A percentile compares a stretch with the other conserved stretches of the same genome.
phyloP scores from a whole-genome alignment of 495 filamentous ascomycete species.

The Penicillium silybi region DNA sequence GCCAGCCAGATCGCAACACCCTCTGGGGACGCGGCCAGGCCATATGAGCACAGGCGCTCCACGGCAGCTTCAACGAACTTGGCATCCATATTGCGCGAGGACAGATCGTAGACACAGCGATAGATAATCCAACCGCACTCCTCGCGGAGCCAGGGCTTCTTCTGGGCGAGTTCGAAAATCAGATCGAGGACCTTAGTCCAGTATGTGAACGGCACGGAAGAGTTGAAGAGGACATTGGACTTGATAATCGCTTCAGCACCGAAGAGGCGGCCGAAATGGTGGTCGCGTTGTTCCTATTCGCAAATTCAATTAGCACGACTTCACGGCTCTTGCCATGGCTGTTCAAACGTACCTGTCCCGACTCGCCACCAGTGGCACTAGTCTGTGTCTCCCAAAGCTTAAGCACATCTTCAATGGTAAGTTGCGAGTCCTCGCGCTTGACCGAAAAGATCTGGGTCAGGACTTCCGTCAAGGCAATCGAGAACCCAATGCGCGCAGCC shows the following conservation, averaged over 20 bases:
- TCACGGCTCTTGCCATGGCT: not conserved
- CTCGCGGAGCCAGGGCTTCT: conserved; percentile 83
- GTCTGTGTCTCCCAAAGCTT: conserved; percentile 67
- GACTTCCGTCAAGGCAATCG: conserved; percentile 81
- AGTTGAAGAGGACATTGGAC: conserved; percentile 63
- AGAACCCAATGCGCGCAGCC: conserved; percentile 87
- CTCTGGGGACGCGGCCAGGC: conserved; percentile 72
- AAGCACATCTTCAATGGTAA: conserved; percentile 48
- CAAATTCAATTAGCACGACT: conserved; percentile 12
- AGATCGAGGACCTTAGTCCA: conserved; percentile 58
- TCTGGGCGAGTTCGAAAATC: conserved; percentile 53
- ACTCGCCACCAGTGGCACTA: conserved; percentile 55
- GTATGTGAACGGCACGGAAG: conserved; percentile 40
- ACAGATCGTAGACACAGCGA: conserved; percentile 42
- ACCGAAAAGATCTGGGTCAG: conserved; percentile 52
- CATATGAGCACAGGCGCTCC: conserved; percentile 54
- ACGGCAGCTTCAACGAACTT: conserved; percentile 58
- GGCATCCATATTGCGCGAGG: conserved; percentile 29
- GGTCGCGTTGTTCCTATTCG: conserved; percentile 73
- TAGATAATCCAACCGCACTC: conserved; percentile 74
- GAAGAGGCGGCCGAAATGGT: conserved; percentile 80
- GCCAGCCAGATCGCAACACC: conserved; percentile 86
- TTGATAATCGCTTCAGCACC: conserved; percentile 81
- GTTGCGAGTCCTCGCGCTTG: conserved; percentile 31
- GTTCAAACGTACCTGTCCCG: conserved; percentile 52